Evolutionary conservation across 2,329 filamentous ascomycete species (phyloP).

Genomic region (Fusarium mangiferae): DNA sequence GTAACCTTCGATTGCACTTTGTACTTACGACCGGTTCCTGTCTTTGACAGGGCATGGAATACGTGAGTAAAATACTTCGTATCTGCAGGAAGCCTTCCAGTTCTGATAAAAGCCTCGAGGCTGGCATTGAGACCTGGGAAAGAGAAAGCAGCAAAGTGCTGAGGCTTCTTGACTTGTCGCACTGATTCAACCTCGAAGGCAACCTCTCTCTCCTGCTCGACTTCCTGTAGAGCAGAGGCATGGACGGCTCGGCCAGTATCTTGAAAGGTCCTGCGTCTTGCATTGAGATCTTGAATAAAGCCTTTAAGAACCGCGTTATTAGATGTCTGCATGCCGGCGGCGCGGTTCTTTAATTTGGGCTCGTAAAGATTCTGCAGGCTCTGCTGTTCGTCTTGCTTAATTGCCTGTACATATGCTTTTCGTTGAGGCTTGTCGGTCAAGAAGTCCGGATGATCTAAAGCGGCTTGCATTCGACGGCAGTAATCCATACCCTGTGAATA

Average conservation of each 20-base stretch:
- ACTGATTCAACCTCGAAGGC: conserved; percentile 67
- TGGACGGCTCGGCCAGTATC: conserved; percentile 49
- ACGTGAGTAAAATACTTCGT: conserved; percentile 49
- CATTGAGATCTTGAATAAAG: conserved; percentile 38
- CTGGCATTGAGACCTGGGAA: conserved; percentile 61
- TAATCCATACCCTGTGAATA: conserved; percentile 69
- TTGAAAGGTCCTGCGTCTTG: conserved; percentile 36
- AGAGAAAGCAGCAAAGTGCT: conserved; percentile 52
- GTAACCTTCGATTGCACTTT: conserved; percentile 33
- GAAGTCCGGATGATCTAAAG: conserved; percentile 55
- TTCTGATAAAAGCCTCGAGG: conserved; percentile 58
- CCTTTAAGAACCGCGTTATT: conserved; percentile 20
- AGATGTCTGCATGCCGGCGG: conserved; percentile 10
- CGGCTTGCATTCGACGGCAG: conserved; percentile 64
- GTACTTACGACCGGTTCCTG: conserved; percentile 51
- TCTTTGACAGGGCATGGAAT: conserved; percentile 47
- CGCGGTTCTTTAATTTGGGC: conserved; percentile 37
- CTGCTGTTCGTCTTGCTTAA: conserved; percentile 63
- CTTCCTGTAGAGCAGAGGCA: conserved; percentile 67
- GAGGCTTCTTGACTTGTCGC: conserved; percentile 63
- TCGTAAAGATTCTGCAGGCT: conserved; percentile 69
- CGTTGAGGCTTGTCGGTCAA: conserved; percentile 52
- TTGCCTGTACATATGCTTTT: conserved; percentile 45
- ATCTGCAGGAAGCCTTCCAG: conserved; percentile 56
- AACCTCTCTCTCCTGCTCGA: conserved; percentile 66